Conservation (phyloP, 2,329 filamentous ascomycete species). For the Fusarium udum region DNA sequence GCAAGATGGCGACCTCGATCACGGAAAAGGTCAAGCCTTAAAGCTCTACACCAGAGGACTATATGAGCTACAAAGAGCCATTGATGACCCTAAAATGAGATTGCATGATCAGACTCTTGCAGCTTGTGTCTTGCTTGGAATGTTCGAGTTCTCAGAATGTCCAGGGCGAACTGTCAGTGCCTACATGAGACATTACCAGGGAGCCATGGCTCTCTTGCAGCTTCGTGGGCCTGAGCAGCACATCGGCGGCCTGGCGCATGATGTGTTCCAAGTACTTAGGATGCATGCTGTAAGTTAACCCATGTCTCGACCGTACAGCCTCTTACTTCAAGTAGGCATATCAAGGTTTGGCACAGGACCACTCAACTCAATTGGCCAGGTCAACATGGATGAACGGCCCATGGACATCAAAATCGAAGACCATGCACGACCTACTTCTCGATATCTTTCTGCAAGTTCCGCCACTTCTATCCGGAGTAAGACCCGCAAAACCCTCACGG, state of each 20-base stretch:
- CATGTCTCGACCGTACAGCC: rapidly evolving
- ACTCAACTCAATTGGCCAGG: rapidly evolving
- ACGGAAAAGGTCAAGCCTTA: not conserved
- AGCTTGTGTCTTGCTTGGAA: not conserved
- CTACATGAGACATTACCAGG: not conserved
- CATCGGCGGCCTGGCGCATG: not conserved
- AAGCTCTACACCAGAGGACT: not conserved
- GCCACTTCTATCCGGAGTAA: rapidly evolving
- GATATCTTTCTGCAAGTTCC: not conserved
- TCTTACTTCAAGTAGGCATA: not conserved
- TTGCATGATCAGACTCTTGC: rapidly evolving
- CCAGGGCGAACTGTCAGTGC: not conserved
- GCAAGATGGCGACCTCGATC: not conserved
- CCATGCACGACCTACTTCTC: not conserved
- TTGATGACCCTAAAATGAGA: rapidly evolving
- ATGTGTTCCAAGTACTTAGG: not conserved
- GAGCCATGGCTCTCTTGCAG: not conserved
- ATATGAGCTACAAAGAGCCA: not conserved
- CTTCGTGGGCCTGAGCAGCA: not conserved
- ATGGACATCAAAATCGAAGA: not conserved
- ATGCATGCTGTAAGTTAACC: not conserved
- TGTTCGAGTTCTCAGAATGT: not conserved
- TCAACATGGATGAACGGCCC: not conserved
- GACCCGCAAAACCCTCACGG: rapidly evolving
- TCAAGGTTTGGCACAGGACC: rapidly evolving